Evolutionary conservation across 1,284 basidiomycete genomes (phyloP).

Genomic region (Microbotryum scabiosae): DNA sequence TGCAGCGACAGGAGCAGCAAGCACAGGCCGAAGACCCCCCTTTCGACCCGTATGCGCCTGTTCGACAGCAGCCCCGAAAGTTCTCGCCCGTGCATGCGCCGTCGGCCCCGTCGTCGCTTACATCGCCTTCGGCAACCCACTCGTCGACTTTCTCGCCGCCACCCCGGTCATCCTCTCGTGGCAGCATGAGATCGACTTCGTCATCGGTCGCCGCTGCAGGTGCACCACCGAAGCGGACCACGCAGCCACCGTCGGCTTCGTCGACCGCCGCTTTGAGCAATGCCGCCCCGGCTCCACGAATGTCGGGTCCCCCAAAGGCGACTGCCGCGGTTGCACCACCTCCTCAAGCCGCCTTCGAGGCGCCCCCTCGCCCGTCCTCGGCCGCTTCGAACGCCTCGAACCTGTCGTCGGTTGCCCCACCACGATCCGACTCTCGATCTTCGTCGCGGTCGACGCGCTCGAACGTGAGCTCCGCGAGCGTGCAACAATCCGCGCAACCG

Average conservation of each 20-base stretch:
- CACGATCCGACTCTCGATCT: too few species aligned
- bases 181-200: background rate
- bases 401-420: too few species aligned
- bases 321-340: background rate
- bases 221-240: background rate
- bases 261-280: too few species aligned
- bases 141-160: background rate
- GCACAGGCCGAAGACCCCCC: background rate
- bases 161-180: background rate
- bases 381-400: too few species aligned
- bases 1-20: too few species aligned
- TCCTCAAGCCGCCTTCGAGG: background rate
- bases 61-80: background rate
- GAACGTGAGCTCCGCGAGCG: too few species aligned
- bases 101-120: background rate
- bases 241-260: background rate
- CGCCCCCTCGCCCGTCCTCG: background rate
- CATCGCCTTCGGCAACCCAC: background rate
- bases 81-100: background rate
- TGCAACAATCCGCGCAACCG: too few species aligned
- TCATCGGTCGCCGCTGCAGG: background rate
- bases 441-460: too few species aligned
- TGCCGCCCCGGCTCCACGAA: background rate
- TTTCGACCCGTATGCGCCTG: conserved; percentile 1
- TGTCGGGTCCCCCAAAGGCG: background rate